Evolutionary conservation across 441 rosid species (phyloP), one percentile per base, ranked within the genome.

Genomic region (Manihot esculenta): DNA sequence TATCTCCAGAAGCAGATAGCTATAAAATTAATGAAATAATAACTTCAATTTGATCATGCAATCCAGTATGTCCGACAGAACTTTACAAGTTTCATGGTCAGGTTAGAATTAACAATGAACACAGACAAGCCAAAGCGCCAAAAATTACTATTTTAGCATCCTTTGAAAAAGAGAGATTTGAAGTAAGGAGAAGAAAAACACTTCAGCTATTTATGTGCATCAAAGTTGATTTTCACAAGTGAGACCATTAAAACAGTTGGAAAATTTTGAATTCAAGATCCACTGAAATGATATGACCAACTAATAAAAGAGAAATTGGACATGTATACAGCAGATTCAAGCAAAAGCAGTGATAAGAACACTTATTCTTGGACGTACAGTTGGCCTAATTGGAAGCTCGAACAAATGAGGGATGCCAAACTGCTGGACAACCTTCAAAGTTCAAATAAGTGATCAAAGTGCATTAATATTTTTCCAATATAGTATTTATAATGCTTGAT

Each of bases 381-480:
- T 88, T 79, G 99, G 93, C 70, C 93, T 82, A 70, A 94, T 94
- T 69, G 97, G 97, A 80, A 92, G 99, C 77, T 94, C 97, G 77
- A 94, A 94, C 48, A 94, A 88, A 83, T 92, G 89, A 84, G 99
- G 97, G 71, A 94, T 94, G 64, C 99, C 97, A 64, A 94, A 94
- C 82, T 94, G 97, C 86, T 90, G 73, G 71, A 94, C 96, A 67
- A 94, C 97, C 99, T 94, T 85, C 75, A 81, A 80, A 64, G 4
- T 94, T 85, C 75, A 81, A 80, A 66, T 3, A 61, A 20, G 59
- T 35, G 53, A 70, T 55, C 45, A 21, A 72, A 44, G 62, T 41
- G 50, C 66, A 14, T n/a, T 80, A 62, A 81, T 42, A 76, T 65
- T 48, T 42, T 61, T 71, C 41, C 45, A 17, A 57, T 27, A 62